Percentiles rank a stretch among this genome's conserved stretches.
phyloP scores from a whole-genome alignment of 495 filamentous ascomycete genomes.

The Trichoderma parareesei region DNA sequence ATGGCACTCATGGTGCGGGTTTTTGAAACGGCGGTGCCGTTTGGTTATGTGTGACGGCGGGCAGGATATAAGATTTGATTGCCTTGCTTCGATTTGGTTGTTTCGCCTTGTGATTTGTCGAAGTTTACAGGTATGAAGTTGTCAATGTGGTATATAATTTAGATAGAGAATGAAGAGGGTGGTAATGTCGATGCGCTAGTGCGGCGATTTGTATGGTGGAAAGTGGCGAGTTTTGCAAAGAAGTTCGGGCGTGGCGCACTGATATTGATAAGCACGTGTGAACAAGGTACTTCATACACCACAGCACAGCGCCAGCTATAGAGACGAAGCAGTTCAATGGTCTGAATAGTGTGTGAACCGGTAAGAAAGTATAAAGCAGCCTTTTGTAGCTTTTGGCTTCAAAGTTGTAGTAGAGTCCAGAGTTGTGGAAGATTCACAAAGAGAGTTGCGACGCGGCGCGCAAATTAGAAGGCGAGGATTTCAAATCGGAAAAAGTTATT shows the following conservation, averaged over 20 bases:
- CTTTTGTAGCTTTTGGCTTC: no score
- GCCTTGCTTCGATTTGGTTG: neutral
- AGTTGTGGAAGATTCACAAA: neutral
- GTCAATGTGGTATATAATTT: no score
- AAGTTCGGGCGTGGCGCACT: neutral
- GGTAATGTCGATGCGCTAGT: neutral
- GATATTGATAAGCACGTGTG: slow-evolving; percentile 6
- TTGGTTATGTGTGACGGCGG: neutral
- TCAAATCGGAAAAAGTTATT: neutral
- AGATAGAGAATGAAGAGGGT: neutral
- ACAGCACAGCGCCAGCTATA: neutral
- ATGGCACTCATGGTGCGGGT: slow-evolving; percentile 75
- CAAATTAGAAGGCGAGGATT: neutral
- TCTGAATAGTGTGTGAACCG: no score
- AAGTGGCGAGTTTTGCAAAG: neutral
- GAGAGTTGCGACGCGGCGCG: neutral
- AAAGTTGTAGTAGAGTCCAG: neutral
- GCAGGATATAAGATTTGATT: no score
- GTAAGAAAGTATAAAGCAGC: no score
- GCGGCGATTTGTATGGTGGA: neutral
- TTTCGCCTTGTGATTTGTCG: no score
- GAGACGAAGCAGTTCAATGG: no score
- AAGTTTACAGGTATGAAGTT: no score
- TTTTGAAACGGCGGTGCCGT: neutral
- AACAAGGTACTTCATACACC: neutral